Evolutionary conservation across 202 grass and related monocot species (phyloP).

Genomic region (Digitaria exilis): DNA sequence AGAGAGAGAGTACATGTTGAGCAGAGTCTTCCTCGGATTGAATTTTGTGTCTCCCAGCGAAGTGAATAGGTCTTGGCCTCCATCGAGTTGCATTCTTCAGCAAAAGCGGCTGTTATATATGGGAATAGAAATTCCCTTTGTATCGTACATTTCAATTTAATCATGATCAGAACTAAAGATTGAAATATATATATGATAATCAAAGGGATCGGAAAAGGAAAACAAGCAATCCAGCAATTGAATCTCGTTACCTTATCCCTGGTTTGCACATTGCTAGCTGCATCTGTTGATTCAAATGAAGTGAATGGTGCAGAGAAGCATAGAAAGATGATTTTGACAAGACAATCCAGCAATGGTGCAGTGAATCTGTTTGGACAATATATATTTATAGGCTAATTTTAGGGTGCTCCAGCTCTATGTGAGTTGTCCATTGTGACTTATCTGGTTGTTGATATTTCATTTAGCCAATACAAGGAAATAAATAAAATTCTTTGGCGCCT

Average conservation of each 20-base stretch:
- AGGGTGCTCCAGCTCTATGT: not conserved
- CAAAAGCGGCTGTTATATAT: not conserved
- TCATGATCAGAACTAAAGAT: not conserved
- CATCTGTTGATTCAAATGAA: not conserved
- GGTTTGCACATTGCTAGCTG: not conserved
- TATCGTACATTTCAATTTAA: too few species aligned
- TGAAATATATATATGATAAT: not conserved
- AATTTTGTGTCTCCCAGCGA: not conserved
- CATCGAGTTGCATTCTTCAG: not conserved
- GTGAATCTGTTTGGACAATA: not conserved
- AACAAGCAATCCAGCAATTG: not conserved
- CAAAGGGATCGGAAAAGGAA: not conserved
- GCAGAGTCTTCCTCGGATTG: not conserved
- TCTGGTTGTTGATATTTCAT: not conserved
- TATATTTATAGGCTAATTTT: not conserved
- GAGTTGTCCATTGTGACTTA: not conserved
- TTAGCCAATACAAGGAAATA: too few species aligned
- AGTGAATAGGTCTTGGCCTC: not conserved
- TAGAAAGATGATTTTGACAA: not conserved
- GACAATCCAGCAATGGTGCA: not conserved
- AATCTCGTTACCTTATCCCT: not conserved
- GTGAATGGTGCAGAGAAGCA: not conserved
- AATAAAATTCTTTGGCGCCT: too few species aligned
- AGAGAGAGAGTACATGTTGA: not conserved
- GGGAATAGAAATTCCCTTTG: too few species aligned